Percentiles rank a stretch among this genome's conserved stretches.
phyloP scores from a whole-genome alignment of 371 early-diverging fungal genomes.

The Rhizopus delemar region DNA sequence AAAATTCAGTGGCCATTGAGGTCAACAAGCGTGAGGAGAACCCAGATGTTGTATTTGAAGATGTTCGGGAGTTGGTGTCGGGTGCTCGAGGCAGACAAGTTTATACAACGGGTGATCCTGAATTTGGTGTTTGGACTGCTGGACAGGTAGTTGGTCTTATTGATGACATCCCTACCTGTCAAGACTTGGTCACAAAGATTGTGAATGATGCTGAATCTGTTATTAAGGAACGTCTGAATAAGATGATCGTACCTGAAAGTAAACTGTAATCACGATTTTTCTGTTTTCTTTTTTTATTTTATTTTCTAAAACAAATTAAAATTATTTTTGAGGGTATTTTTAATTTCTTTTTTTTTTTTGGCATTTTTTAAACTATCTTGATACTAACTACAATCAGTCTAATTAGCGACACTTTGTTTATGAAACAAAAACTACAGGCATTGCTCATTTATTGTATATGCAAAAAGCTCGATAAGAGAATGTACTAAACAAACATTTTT shows the following conservation, averaged over 20 bases:
- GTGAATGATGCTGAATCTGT: slow-evolving; percentile 57
- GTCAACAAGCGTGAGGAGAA: slow-evolving; percentile 66
- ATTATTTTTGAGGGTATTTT: no score
- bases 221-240: slow-evolving; percentile 32
- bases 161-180: slow-evolving; percentile 78
- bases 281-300: no score
- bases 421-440: no score
- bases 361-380: no score
- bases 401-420: no score
- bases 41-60: slow-evolving; percentile 64
- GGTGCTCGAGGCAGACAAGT: slow-evolving; percentile 74
- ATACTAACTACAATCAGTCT: no score
- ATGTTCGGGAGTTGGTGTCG: slow-evolving; percentile 68
- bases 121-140: slow-evolving; percentile 78
- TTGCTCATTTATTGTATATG: no score
- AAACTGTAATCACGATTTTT: slow-evolving; percentile 16
- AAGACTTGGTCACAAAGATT: slow-evolving; percentile 61
- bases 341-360: no score
- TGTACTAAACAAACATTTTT: no score
- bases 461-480: no score
- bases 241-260: slow-evolving; percentile 15
- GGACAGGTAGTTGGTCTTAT: slow-evolving; percentile 76
- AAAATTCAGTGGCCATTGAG: slow-evolving; percentile 70
- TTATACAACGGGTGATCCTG: slow-evolving; percentile 67
- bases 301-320: no score